A percentile compares a stretch with the other conserved stretches of the same genome.
Conservation (phyloP, 2,329 filamentous ascomycete genomes). For the Trichoderma polysporum region DNA sequence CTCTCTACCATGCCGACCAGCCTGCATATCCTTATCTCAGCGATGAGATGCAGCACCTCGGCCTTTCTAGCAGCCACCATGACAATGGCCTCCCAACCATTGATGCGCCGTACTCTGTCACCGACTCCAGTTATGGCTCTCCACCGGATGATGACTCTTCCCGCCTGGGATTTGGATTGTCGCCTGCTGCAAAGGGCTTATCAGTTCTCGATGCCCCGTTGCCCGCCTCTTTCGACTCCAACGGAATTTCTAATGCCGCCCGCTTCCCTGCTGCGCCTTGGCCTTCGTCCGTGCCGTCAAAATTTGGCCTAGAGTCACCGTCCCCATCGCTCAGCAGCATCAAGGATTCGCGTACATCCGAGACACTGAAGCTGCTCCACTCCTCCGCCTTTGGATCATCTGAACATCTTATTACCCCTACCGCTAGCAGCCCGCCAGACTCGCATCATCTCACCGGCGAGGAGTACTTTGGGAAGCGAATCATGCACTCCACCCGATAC, state of each 20-base stretch:
- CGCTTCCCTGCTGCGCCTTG: constrained; percentile 76
- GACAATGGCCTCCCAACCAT: constrained; percentile 58
- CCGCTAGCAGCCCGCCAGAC: constrained; percentile 49
- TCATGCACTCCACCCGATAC: constrained; percentile 68
- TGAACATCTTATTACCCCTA: constrained; percentile 58
- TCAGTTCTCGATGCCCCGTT: constrained; percentile 91
- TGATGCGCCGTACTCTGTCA: constrained; percentile 58
- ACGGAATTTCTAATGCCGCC: constrained; percentile 88
- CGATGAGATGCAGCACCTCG: constrained; percentile 39
- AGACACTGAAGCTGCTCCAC: constrained; percentile 63
- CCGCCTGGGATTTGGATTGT: constrained; percentile 70
- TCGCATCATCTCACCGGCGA: constrained; percentile 53
- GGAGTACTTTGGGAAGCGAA: constrained; percentile 67
- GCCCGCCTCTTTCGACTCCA: constrained; percentile 93
- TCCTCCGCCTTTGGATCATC: constrained; percentile 67
- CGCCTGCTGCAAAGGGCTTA: constrained; percentile 70
- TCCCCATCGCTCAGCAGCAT: constrained; percentile 68
- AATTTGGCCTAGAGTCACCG: constrained; percentile 85
- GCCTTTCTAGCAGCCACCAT: constrained; percentile 34
- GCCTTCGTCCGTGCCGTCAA: constrained; percentile 87
- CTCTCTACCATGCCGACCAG: constrained; percentile 47
- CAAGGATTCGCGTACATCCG: constrained; percentile 60
- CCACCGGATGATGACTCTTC: constrained; percentile 66
- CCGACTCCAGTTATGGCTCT: constrained; percentile 71
- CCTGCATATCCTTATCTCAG: constrained; percentile 38